Evolutionary conservation across 352 stramenopile genomes (phyloP).

Genomic region (Aphanomyces invadans): DNA sequence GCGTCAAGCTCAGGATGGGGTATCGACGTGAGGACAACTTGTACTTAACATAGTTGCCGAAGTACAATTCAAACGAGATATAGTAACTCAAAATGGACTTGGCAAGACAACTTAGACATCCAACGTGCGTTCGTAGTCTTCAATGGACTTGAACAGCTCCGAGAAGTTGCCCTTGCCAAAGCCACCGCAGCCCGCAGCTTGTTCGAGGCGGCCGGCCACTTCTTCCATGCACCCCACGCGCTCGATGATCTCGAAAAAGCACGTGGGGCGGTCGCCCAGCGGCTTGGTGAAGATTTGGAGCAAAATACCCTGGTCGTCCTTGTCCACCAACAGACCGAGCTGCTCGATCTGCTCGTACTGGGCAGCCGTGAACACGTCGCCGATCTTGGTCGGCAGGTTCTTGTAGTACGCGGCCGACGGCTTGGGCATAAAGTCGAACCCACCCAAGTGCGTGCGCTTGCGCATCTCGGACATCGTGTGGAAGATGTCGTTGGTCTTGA

Average conservation of each 20-base stretch:
- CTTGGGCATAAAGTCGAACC: slow-evolving; percentile 82
- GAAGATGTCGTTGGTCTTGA: slow-evolving; percentile 96
- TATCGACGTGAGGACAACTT: too few species aligned
- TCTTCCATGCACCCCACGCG: slow-evolving; percentile 82
- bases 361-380: slow-evolving; percentile 60
- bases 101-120: slow-evolving; percentile 44
- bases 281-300: slow-evolving; percentile 90
- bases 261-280: slow-evolving; percentile 73
- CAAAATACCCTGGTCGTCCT: slow-evolving; percentile 92
- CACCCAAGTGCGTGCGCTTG: slow-evolving; percentile 56
- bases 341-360: slow-evolving; percentile 90
- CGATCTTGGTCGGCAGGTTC: slow-evolving; percentile 74
- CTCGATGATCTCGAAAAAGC: slow-evolving; percentile 92
- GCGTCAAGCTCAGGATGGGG: too few species aligned
- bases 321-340: slow-evolving; percentile 90
- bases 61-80: neutral
- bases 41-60: neutral
- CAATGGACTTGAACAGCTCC: slow-evolving; percentile 89
- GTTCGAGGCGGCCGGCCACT: slow-evolving; percentile 60
- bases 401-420: slow-evolving; percentile 88
- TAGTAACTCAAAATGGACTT: neutral
- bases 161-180: slow-evolving; percentile 92
- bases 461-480: slow-evolving; percentile 82
- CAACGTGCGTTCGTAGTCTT: slow-evolving; percentile 82
- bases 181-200: slow-evolving; percentile 71